Evolutionary conservation across 140 eudicot genomes (phyloP).

Genomic region (Eryngium alpinum): DNA sequence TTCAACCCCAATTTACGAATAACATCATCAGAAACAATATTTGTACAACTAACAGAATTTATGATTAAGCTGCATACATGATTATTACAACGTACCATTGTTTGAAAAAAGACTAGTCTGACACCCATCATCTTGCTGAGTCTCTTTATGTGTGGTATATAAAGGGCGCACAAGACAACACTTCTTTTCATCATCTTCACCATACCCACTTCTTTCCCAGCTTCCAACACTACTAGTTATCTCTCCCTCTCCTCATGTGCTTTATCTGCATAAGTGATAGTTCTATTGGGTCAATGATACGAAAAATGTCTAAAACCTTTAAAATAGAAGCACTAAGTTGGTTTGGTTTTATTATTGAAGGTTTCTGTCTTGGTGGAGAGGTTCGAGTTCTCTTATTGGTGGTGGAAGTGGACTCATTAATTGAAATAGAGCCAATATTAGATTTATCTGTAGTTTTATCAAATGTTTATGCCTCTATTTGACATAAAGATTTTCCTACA

Average conservation of each 20-base stretch:
- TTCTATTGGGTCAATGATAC: neutral
- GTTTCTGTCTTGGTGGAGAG: neutral
- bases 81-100: neutral
- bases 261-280: too few relatives aligned
- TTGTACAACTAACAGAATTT: neutral
- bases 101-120: neutral
- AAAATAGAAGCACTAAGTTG: neutral
- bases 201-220: neutral
- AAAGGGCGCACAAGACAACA: neutral
- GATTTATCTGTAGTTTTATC: too few relatives aligned
- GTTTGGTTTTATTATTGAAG: neutral
- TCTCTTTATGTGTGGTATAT: neutral
- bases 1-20: neutral
- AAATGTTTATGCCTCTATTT: too few relatives aligned
- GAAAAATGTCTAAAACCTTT: neutral
- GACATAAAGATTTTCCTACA: too few relatives aligned
- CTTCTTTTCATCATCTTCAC: too few relatives aligned
- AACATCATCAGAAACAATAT: neutral
- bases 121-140: neutral
- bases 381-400: neutral
- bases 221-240: neutral
- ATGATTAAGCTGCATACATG: neutral
- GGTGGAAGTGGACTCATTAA: neutral
- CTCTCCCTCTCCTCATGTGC: too few relatives aligned
- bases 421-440: too few relatives aligned